A percentile compares a stretch with the other conserved stretches of the same genome.
Evolutionary conservation across 805 yeast genomes (phyloP).

Genomic region (Millerago galiae): DNA sequence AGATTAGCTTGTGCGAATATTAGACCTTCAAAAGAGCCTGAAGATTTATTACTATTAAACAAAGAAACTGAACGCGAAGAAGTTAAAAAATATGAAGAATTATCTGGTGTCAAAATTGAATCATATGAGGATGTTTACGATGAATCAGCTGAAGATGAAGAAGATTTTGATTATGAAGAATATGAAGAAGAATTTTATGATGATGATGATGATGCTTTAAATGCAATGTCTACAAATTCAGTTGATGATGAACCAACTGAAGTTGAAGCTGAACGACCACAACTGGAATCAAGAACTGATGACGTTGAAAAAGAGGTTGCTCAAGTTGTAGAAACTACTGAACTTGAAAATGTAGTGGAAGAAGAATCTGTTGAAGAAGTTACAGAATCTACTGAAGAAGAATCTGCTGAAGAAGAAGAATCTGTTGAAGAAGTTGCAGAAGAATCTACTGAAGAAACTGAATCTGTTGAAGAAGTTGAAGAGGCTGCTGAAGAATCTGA

Average conservation of each 20-base stretch:
- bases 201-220: not conserved
- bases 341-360: too few species aligned
- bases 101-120: conserved; percentile 18
- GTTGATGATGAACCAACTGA: too few species aligned
- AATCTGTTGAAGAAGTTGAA: not conserved
- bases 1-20: conserved; percentile 62
- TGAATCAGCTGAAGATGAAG: conserved; percentile 1
- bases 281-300: too few species aligned
- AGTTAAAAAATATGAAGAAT: conserved; percentile 20
- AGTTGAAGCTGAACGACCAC: too few species aligned
- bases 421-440: conserved; percentile 13
- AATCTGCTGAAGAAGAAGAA: not conserved
- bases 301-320: too few species aligned
- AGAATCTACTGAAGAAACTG: conserved; percentile 4
- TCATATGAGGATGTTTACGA: conserved; percentile 5
- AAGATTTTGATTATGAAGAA: not conserved
- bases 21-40: conserved; percentile 22
- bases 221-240: too few species aligned
- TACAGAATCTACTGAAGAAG: not conserved
- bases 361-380: conserved; percentile 1
- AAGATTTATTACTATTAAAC: conserved; percentile 23
- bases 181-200: not conserved
- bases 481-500: conserved; percentile 4
- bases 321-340: not conserved
- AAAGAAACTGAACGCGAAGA: conserved; percentile 21